Evolutionary conservation across 169 alveolate genomes (phyloP).

Genomic region (Plasmodium coatneyi): DNA sequence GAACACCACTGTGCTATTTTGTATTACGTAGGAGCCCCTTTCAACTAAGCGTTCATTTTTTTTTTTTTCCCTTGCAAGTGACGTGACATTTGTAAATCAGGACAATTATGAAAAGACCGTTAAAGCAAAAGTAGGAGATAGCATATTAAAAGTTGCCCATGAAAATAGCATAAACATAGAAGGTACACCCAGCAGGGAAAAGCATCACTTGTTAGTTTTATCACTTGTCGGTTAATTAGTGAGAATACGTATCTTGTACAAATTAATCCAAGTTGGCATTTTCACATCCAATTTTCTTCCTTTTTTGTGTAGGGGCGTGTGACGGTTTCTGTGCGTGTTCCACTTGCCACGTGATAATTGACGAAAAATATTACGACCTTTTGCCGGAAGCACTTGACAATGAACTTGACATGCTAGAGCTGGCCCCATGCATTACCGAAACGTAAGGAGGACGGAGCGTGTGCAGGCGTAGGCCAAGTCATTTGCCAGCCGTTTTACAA

Average conservation of each 20-base stretch:
- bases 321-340: slow-evolving; percentile 96
- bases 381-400: slow-evolving; percentile 91
- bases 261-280: not conserved
- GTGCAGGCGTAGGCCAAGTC: not conserved
- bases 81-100: slow-evolving; percentile 78
- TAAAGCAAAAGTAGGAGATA: slow-evolving; percentile 83
- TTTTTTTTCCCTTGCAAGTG: slow-evolving; percentile 21
- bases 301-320: slow-evolving; percentile 93
- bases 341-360: slow-evolving; percentile 96
- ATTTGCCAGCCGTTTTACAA: not conserved
- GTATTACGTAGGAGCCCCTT: not conserved
- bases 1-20: not conserved
- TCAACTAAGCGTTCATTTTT: not conserved
- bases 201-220: not conserved
- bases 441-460: slow-evolving; percentile 81
- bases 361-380: slow-evolving; percentile 90
- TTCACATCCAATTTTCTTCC: not conserved
- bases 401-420: slow-evolving; percentile 96
- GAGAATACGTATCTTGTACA: not conserved
- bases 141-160: slow-evolving; percentile 89
- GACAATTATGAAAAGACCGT: slow-evolving; percentile 82
- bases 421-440: slow-evolving; percentile 96
- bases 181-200: slow-evolving; percentile 76
- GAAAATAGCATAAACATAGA: slow-evolving; percentile 84
- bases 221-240: not conserved